A percentile compares a stretch with the other conserved stretches of the same genome.
phyloP scores from a whole-genome alignment of 2,329 filamentous ascomycete species.

The Arthrobotrys pseudoclavata region DNA sequence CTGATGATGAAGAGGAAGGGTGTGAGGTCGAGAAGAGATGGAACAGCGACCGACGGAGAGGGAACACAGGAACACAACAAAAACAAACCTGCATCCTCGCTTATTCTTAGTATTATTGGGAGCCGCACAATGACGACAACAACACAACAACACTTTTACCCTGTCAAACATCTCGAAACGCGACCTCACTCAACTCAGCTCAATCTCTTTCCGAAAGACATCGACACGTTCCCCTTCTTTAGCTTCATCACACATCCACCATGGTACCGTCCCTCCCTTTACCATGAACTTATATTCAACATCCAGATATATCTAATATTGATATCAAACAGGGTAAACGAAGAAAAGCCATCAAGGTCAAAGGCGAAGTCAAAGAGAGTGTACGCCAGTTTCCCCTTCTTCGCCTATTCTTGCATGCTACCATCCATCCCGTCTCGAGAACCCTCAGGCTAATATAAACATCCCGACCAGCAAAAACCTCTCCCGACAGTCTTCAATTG shows the following conservation, averaged over 20 bases:
- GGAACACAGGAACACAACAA: slow-evolving; percentile 32
- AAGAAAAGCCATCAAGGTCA: slow-evolving; percentile 60
- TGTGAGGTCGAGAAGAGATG: slow-evolving; percentile 19
- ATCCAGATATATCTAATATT: neutral
- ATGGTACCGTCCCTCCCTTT: slow-evolving; percentile 3
- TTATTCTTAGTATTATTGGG: neutral
- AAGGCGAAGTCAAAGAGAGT: slow-evolving; percentile 55
- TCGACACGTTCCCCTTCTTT: neutral
- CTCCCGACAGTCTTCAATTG: slow-evolving; percentile 90
- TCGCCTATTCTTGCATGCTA: neutral
- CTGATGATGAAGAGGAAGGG: neutral
- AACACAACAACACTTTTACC: neutral
- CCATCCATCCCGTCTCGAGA: neutral
- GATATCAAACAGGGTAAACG: slow-evolving; percentile 53
- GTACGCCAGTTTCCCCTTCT: slow-evolving; percentile 28
- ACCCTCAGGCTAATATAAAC: slow-evolving; percentile 9
- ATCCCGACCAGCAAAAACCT: slow-evolving; percentile 73
- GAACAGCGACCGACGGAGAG: neutral
- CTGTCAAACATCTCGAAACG: slow-evolving; percentile 23
- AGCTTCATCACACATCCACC: slow-evolving; percentile 20
- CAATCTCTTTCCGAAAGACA: neutral
- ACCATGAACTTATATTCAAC: neutral
- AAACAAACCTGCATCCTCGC: slow-evolving; percentile 39
- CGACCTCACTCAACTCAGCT: slow-evolving; percentile 25
- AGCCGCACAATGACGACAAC: slow-evolving; percentile 32